Percentiles rank a stretch among this genome's conserved stretches.
Evolutionary conservation across 139 green algal genomes (phyloP).

Genomic region (Yamagishiella unicocca): DNA sequence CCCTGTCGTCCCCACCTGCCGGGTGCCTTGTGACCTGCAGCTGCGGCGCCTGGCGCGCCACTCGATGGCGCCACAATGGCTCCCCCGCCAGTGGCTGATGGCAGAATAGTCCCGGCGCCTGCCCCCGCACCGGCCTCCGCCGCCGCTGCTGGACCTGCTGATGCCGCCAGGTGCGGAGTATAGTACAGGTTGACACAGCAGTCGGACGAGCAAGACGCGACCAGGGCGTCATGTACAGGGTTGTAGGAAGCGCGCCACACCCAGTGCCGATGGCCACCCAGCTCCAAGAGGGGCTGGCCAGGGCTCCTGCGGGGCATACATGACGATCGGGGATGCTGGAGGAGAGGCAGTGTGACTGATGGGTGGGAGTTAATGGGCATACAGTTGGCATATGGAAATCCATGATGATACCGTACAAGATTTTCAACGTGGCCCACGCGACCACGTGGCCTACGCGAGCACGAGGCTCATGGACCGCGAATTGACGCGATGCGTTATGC

Average conservation of each 20-base stretch:
- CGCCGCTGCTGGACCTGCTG: neutral
- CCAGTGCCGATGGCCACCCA: conserved; percentile 86
- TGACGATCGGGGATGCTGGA: no score
- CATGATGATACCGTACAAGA: no score
- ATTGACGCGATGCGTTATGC: no score
- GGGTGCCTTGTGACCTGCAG: neutral
- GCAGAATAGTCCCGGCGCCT: neutral
- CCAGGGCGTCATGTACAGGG: conserved; percentile 76
- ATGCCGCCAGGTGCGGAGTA: conserved; percentile 54
- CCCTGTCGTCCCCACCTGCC: neutral
- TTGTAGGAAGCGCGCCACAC: conserved; percentile 84
- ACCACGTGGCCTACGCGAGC: no score
- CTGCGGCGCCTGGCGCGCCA: neutral
- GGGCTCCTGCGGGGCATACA: conserved; percentile 14
- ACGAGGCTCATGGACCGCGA: no score
- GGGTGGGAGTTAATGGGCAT: no score
- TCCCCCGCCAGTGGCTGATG: no score
- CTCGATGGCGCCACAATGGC: no score
- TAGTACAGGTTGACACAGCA: conserved; percentile 76
- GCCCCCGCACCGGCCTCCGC: neutral
- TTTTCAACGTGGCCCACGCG: no score
- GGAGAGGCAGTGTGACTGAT: no score
- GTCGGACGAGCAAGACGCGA: conserved; percentile 81
- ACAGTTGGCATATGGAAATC: no score
- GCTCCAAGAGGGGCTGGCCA: conserved; percentile 71